A percentile compares a stretch with the other conserved stretches of the same genome.
Evolutionary conservation across 2,329 filamentous ascomycete genomes (phyloP).

Genomic region (Biscogniauxia sp.): DNA sequence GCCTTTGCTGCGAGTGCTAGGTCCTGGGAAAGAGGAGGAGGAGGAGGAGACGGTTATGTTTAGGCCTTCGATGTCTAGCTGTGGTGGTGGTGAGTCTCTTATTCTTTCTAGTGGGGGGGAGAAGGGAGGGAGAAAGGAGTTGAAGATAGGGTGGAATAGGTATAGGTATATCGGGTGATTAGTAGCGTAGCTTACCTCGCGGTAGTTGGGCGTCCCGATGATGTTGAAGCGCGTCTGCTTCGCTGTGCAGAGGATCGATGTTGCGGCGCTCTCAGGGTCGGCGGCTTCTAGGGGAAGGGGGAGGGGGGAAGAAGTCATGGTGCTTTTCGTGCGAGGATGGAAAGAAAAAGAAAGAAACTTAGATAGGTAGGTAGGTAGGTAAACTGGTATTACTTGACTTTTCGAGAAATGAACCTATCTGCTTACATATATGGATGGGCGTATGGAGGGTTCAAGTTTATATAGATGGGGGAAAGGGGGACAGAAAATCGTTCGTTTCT

Average conservation of each 20-base stretch:
- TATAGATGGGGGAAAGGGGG: no score
- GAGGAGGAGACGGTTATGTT: conserved; percentile 60
- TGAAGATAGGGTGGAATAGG: not conserved
- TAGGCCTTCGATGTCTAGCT: conserved; percentile 71
- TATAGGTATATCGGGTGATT: no score
- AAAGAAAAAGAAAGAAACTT: no score
- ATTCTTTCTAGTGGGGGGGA: not conserved
- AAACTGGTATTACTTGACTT: no score
- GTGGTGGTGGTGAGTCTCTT: not conserved
- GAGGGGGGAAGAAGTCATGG: no score
- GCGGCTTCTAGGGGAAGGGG: no score
- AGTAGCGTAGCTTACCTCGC: conserved; percentile 48
- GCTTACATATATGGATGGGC: no score
- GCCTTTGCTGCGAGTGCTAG: conserved; percentile 28
- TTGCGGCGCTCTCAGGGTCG: conserved; percentile 43
- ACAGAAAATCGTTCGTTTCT: no score
- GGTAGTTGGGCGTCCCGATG: conserved; percentile 52
- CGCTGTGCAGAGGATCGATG: conserved; percentile 59
- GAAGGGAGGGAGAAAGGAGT: not conserved
- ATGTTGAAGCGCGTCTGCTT: conserved; percentile 65
- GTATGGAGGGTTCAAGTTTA: no score
- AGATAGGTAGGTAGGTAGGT: no score
- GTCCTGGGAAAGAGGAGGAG: conserved; percentile 35
- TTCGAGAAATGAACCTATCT: no score
- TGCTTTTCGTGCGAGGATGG: no score